A percentile compares a stretch with the other conserved stretches of the same genome.
Evolutionary conservation across 2,329 filamentous ascomycete species (phyloP).

Genomic region (Beauveria sp.): DNA sequence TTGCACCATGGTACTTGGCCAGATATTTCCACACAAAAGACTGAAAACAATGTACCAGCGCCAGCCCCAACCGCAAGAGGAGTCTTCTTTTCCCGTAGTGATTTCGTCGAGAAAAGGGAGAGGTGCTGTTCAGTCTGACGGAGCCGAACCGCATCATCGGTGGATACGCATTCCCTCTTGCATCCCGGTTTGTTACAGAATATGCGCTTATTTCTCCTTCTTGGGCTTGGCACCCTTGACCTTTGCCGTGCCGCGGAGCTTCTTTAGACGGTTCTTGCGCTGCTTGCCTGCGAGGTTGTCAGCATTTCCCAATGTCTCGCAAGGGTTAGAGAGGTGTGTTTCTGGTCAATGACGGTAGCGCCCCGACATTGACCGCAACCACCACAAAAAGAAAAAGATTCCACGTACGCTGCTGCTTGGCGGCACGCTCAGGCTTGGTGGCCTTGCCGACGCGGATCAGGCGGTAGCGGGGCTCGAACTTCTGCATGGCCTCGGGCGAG

Average conservation of each 20-base stretch:
- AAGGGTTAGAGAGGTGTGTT: background rate
- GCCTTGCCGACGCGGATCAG: conserved; percentile 88
- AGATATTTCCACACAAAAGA: conserved; percentile 1
- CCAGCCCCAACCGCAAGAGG: background rate
- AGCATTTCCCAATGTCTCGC: conserved; percentile 10
- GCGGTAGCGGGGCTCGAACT: conserved; percentile 98
- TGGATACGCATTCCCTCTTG: background rate
- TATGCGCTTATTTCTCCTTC: conserved; percentile 76
- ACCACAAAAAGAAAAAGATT: background rate
- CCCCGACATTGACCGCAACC: background rate
- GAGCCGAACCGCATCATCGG: background rate
- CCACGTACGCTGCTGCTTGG: conserved; percentile 96
- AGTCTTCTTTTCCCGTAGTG: background rate
- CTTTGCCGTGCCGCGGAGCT: conserved; percentile 96
- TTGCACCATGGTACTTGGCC: conserved; percentile 5
- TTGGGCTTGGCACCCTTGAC: conserved; percentile 90
- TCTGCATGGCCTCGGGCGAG: conserved; percentile 96
- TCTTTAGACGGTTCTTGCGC: conserved; percentile 99
- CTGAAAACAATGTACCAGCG: conserved; percentile 6
- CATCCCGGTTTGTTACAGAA: conserved; percentile 12
- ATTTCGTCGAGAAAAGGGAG: background rate
- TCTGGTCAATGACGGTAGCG: background rate
- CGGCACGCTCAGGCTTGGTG: conserved; percentile 92
- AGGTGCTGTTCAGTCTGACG: background rate
- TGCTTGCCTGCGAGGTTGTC: conserved; percentile 74